Evolutionary conservation across 108 stramenopile genomes (phyloP), one percentile per base, ranked within the genome.

Genomic region (Cyclotella cryptica): DNA sequence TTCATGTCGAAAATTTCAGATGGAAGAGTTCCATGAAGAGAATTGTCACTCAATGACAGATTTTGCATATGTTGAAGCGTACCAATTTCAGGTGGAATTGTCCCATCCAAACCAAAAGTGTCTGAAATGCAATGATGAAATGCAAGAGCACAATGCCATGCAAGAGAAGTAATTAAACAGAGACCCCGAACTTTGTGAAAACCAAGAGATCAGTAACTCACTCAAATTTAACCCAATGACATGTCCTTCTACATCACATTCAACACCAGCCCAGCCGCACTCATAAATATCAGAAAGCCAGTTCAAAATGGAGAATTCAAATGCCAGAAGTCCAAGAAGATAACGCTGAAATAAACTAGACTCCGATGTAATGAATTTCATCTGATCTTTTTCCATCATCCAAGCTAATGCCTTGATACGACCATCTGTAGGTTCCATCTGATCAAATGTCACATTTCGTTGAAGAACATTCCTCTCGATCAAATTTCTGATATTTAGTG

Each of bases 1-100:
- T n/a, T n/a, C n/a, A n/a, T n/a, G n/a, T n/a, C n/a, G n/a, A n/a
- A n/a, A n/a, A n/a, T n/a, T n/a, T 73, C 64, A 19, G 26, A 41
- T 35, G 72, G 72, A 21, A 73, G 28, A 1, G 62, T 17, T 43
- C 72, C 72, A 30, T 7, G 7, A 12, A 60, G 30, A 8, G 24
- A 7, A 17, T 60, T 53, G 7, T 7, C n/a, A 10, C 7, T 19
- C 19, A 53, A 14, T 7, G 11, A 12, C n/a, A 53, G 52, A 53
- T 18, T 19, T n/a, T 53, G 7, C 6, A 53, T 14, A 7, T 14
- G 19, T 19, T 19, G 7, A 19, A 53, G 52, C 15, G n/a, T n/a
- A n/a, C n/a, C n/a, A n/a, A n/a, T n/a, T n/a, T n/a, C n/a, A n/a
- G n/a, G n/a, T n/a, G n/a, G 52, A 53, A 53, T 24, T 29, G 27